Conservation (phyloP, 2,329 filamentous ascomycete genomes). For the Verticillium alfalfae region DNA sequence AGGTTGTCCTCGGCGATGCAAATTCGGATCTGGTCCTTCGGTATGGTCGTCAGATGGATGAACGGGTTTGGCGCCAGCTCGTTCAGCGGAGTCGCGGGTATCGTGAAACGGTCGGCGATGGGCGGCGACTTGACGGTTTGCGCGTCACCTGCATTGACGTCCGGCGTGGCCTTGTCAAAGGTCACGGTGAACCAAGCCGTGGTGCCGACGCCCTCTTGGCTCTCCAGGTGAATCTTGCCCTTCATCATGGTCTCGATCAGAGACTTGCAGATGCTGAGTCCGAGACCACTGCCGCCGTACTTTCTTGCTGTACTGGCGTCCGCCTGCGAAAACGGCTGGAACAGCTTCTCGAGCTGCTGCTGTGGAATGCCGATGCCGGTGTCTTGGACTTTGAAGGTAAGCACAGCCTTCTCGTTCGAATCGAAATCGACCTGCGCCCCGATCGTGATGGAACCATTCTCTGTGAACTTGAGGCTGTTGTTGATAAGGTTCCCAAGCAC, state of each 20-base stretch:
- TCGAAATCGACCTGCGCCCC: conserved; percentile 69
- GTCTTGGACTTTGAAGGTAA: conserved; percentile 83
- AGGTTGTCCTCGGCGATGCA: conserved; percentile 94
- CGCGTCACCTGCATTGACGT: conserved; percentile 52
- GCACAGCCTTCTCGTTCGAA: conserved; percentile 61
- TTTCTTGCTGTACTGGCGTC: conserved; percentile 86
- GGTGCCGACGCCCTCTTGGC: conserved; percentile 65
- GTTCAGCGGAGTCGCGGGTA: conserved; percentile 8
- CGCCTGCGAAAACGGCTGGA: conserved; percentile 88
- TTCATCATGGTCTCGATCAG: conserved; percentile 90
- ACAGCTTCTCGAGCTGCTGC: conserved; percentile 77
- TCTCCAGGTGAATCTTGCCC: conserved; percentile 78
- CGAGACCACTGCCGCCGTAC: conserved; percentile 87
- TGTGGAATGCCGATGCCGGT: conserved; percentile 88
- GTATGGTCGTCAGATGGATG: conserved; percentile 66
- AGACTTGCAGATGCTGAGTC: conserved; percentile 90
- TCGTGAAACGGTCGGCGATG: conserved; percentile 27
- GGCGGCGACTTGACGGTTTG: conserved; percentile 30
- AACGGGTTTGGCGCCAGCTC: conserved; percentile 36
- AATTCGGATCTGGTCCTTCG: conserved; percentile 73
- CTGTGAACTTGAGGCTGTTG: conserved; percentile 93
- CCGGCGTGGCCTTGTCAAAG: conserved; percentile 73
- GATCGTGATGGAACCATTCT: conserved; percentile 79
- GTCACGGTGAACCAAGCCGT: conserved; percentile 74
- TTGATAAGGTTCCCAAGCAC: conserved; percentile 78